These are phyloP conservation scores for Gossypium davidsonii DNA, from an alignment of 441 rosid genomes.

Conservation along the genomic window DNA sequence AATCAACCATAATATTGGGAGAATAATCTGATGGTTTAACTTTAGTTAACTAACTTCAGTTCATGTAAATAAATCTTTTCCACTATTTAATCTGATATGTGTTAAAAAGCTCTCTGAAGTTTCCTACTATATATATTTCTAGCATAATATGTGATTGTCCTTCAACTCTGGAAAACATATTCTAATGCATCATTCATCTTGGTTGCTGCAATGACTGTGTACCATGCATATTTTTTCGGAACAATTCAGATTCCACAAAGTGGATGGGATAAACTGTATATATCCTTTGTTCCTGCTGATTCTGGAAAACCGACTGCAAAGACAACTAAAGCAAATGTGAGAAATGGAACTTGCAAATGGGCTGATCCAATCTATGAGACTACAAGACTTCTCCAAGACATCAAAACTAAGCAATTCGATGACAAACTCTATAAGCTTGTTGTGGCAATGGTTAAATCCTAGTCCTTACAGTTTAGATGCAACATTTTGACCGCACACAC, in stretches of 20 bases:
- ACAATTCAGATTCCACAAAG: constrained; percentile 63
- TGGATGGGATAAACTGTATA: constrained; percentile 98
- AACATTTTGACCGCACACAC: neutral
- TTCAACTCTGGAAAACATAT: neutral
- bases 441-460: constrained; percentile 64
- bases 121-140: neutral
- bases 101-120: neutral
- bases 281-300: constrained; percentile 88
- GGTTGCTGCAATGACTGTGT: constrained; percentile 4
- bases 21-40: neutral
- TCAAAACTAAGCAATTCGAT: constrained; percentile 71
- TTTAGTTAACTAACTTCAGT: neutral
- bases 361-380: constrained; percentile 97
- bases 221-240: constrained; percentile 1
- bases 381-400: constrained; percentile 89
- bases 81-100: neutral
- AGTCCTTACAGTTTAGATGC: constrained; percentile 9
- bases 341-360: constrained; percentile 99
- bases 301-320: constrained; percentile 86
- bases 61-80: neutral
- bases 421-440: constrained; percentile 83
- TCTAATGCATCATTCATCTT: neutral
- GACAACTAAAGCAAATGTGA: constrained; percentile 93
- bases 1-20: neutral
- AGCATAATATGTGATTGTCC: neutral